These are phyloP conservation scores for Talaromyces piceae DNA, from an alignment of 2,329 filamentous ascomycete species.

Conservation along the genomic window DNA sequence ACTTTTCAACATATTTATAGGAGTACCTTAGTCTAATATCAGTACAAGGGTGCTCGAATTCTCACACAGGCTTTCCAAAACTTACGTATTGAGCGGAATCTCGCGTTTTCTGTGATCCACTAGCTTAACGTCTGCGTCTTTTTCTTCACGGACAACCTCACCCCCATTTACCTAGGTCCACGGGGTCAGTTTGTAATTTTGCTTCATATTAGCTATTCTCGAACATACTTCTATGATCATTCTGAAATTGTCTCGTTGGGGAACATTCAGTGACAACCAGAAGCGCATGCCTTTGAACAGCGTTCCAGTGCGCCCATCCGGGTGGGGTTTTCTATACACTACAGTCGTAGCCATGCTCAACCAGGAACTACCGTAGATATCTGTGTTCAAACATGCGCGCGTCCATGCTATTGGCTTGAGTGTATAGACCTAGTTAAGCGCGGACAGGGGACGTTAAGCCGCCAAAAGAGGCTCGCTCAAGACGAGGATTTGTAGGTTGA, in stretches of 20 bases:
- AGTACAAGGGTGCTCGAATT: neutral
- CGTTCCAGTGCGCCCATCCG: constrained; percentile 6
- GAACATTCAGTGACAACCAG: constrained; percentile 51
- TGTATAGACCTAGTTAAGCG: neutral
- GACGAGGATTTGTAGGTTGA: neutral
- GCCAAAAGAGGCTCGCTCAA: too few species aligned
- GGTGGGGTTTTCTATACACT: constrained; percentile 6
- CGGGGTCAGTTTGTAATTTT: neutral
- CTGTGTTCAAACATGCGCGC: neutral
- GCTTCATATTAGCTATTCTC: neutral
- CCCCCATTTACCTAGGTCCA: constrained; percentile 47
- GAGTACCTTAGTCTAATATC: constrained; percentile 37
- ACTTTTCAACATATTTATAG: constrained; percentile 52
- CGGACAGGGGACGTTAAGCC: neutral
- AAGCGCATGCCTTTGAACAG: constrained; percentile 52
- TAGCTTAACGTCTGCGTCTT: constrained; percentile 50
- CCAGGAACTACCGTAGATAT: neutral
- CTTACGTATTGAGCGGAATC: constrained; percentile 42
- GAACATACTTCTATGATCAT: constrained; percentile 39
- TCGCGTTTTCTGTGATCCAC: constrained; percentile 51
- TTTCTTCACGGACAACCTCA: constrained; percentile 45
- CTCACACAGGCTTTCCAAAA: constrained; percentile 1
- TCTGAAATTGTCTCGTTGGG: constrained; percentile 42
- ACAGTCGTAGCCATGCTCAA: constrained; percentile 1
- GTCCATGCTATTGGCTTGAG: neutral